Percentiles rank a stretch among this genome's conserved stretches.
Evolutionary conservation across 2,329 filamentous ascomycete species (phyloP).

Genomic region (Penicillium hordei): DNA sequence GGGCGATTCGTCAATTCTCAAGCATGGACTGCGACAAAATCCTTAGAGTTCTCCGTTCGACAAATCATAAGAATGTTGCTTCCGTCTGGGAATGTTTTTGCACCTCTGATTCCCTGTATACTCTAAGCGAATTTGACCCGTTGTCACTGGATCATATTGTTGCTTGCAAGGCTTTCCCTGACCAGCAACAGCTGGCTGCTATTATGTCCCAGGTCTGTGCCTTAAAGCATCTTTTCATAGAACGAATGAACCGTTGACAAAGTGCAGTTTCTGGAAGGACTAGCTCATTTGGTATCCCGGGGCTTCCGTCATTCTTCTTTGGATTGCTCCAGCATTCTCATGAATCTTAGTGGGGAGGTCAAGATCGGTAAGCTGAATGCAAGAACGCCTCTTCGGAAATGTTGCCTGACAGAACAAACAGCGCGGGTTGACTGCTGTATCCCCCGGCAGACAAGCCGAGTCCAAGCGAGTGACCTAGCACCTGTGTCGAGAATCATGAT

Average conservation of each 20-base stretch:
- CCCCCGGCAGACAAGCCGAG: neutral
- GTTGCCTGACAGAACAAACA: neutral
- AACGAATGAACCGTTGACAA: no score
- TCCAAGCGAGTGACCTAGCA: neutral
- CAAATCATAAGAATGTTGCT: slow-evolving; percentile 15
- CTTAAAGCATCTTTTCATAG: no score
- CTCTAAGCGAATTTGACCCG: slow-evolving; percentile 14
- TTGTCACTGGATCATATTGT: slow-evolving; percentile 20
- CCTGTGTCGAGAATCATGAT: neutral
- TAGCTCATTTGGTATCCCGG: neutral
- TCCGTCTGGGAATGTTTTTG: slow-evolving; percentile 7
- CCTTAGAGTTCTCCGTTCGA: slow-evolving; percentile 4
- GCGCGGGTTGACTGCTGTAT: neutral
- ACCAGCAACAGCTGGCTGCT: slow-evolving; percentile 20
- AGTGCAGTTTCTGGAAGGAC: neutral
- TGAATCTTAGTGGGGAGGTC: slow-evolving; percentile 21
- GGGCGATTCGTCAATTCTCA: neutral
- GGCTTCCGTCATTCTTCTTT: slow-evolving; percentile 20
- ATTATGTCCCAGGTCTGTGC: slow-evolving; percentile 21
- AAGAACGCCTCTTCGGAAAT: neutral
- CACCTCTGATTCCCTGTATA: slow-evolving; percentile 9
- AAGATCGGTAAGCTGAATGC: slow-evolving; percentile 23
- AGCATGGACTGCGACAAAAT: slow-evolving; percentile 5
- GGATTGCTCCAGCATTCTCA: slow-evolving; percentile 26
- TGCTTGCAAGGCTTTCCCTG: slow-evolving; percentile 15